Evolutionary conservation across 2,329 filamentous ascomycete species (phyloP).

Genomic region (Scedosporium dehoogii): DNA sequence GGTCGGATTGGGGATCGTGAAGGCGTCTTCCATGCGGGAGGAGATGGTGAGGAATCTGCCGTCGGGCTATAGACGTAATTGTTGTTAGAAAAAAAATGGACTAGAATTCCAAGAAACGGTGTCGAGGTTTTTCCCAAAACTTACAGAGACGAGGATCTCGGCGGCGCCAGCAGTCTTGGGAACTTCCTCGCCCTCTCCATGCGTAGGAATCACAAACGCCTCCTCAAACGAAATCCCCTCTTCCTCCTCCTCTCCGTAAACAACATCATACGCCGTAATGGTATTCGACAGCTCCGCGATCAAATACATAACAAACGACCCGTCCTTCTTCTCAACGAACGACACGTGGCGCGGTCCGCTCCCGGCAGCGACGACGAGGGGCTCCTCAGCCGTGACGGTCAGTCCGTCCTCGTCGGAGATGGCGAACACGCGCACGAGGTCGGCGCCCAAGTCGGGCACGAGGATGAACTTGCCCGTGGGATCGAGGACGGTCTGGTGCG

Average conservation of each 20-base stretch:
- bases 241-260: constrained; percentile 31
- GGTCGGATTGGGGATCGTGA: constrained; percentile 34
- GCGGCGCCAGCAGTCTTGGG: constrained; percentile 35
- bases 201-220: constrained; percentile 36
- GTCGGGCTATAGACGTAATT: constrained; percentile 34
- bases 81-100: neutral
- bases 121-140: constrained; percentile 16
- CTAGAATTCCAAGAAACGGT: neutral
- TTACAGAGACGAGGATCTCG: constrained; percentile 49
- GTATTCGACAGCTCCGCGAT: constrained; percentile 51
- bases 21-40: constrained; percentile 52
- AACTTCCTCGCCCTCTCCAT: constrained; percentile 31
- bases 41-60: constrained; percentile 55
- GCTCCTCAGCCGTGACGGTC: constrained; percentile 27
- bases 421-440: constrained; percentile 47
- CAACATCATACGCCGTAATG: constrained; percentile 45
- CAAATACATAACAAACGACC: constrained; percentile 46
- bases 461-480: constrained; percentile 54
- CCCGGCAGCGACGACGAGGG: constrained; percentile 36
- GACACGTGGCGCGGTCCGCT: constrained; percentile 55
- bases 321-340: constrained; percentile 36
- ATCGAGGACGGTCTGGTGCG: constrained; percentile 56
- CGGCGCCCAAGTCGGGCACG: constrained; percentile 56
- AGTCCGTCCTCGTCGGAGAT: constrained; percentile 30
- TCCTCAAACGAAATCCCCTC: constrained; percentile 24